Conservation (phyloP, 345 rosid species). For the Gossypium bickii region DNA sequence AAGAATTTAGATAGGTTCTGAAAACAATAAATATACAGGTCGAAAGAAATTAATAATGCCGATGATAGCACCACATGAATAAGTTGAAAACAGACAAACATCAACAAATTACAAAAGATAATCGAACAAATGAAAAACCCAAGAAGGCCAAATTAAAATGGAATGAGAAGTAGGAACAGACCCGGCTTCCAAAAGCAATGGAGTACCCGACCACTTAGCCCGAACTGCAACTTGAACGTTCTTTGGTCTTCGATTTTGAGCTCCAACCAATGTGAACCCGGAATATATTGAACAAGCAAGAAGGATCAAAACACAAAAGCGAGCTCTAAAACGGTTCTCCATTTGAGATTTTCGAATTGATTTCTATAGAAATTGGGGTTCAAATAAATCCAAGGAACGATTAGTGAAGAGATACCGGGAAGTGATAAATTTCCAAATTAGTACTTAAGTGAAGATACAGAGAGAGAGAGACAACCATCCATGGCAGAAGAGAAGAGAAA, state of each 20-base stretch:
- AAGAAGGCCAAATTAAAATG: background rate
- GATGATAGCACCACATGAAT: background rate
- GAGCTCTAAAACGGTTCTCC: slow-evolving; percentile 56
- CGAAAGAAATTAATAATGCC: background rate
- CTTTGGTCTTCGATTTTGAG: slow-evolving; percentile 64
- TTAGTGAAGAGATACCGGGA: too few species aligned
- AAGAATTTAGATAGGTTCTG: background rate
- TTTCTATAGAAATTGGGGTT: too few species aligned
- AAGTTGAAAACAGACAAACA: background rate
- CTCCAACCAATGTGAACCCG: slow-evolving; percentile 35
- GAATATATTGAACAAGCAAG: slow-evolving; percentile 32
- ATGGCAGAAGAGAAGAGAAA: too few species aligned
- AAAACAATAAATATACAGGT: background rate
- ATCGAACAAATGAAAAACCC: background rate
- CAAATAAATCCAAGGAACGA: too few species aligned
- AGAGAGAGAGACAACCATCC: too few species aligned
- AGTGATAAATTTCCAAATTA: too few species aligned
- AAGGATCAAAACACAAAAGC: slow-evolving; percentile 33
- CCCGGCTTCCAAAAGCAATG: slow-evolving; percentile 95
- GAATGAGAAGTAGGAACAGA: slow-evolving; percentile 21
- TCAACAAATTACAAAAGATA: background rate
- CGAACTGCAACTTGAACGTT: slow-evolving; percentile 84
- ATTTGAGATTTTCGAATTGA: slow-evolving; percentile 11
- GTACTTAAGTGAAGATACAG: too few species aligned
- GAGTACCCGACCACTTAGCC: slow-evolving; percentile 95